Conservation (phyloP, 1,139 yeast species). For the Blastobotrys ciferrii region DNA sequence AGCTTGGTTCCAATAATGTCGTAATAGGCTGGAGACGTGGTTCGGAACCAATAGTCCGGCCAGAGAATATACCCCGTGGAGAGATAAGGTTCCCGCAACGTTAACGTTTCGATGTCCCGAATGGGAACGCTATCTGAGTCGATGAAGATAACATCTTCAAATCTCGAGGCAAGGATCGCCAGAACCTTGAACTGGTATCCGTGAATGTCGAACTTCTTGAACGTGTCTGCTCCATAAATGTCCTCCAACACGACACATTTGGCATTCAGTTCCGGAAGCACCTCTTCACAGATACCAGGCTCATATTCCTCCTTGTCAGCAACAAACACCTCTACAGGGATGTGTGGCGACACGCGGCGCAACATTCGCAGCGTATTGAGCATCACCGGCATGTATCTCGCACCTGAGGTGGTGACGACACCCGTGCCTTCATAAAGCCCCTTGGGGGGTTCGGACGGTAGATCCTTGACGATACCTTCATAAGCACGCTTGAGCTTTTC, state of each 20-base stretch:
- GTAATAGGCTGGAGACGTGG: conserved; percentile 66
- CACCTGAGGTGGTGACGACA: conserved; percentile 81
- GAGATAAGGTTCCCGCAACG: conserved; percentile 53
- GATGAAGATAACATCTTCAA: conserved; percentile 69
- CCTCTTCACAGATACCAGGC: conserved; percentile 57
- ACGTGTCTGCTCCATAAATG: conserved; percentile 49
- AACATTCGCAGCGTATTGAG: conserved; percentile 63
- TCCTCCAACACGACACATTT: conserved; percentile 63
- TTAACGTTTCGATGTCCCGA: conserved; percentile 52
- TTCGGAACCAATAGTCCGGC: conserved; percentile 84
- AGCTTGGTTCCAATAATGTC: conserved; percentile 57
- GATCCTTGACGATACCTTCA: conserved; percentile 44
- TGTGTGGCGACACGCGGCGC: conserved; percentile 57
- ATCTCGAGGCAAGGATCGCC: conserved; percentile 70
- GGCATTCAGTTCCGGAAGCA: conserved; percentile 67
- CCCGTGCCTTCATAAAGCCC: conserved; percentile 55
- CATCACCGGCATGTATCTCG: conserved; percentile 70
- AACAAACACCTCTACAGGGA: conserved; percentile 77
- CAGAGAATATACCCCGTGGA: conserved; percentile 63
- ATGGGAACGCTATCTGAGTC: conserved; percentile 79
- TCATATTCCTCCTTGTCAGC: conserved; percentile 73
- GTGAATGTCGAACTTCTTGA: conserved; percentile 50
- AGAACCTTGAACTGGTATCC: conserved; percentile 81
- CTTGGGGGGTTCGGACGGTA: conserved; percentile 44
- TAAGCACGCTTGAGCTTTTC: conserved; percentile 53